A percentile compares a stretch with the other conserved stretches of the same genome.
Evolutionary conservation across 495 filamentous ascomycete genomes (phyloP).

Genomic region (Hypoxylon fragiforme): DNA sequence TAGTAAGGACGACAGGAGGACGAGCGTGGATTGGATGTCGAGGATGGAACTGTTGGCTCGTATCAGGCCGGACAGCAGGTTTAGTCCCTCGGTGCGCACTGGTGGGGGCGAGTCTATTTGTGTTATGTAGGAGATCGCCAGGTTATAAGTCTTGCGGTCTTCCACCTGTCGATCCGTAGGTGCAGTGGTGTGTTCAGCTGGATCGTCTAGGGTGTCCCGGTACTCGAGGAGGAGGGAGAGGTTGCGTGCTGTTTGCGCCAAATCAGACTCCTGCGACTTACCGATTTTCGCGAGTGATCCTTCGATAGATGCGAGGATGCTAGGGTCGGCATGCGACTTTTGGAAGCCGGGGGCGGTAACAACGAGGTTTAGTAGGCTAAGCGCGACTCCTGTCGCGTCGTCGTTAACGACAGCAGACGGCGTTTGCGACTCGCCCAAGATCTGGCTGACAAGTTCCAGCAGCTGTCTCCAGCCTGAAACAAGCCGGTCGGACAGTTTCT

Average conservation of each 20-base stretch:
- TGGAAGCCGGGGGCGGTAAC: constrained; percentile 65
- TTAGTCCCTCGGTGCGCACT: constrained; percentile 76
- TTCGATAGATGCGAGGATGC: constrained; percentile 56
- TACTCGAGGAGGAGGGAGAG: constrained; percentile 61
- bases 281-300: constrained; percentile 51
- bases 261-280: constrained; percentile 32
- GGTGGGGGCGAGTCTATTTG: constrained; percentile 68
- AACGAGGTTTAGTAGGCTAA: constrained; percentile 70
- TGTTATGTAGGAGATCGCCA: constrained; percentile 73
- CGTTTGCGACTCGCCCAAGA: constrained; percentile 60
- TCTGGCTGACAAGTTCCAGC: constrained; percentile 63
- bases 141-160: constrained; percentile 70
- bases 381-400: constrained; percentile 60
- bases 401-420: constrained; percentile 38
- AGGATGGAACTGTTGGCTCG: constrained; percentile 63
- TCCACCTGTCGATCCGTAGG: constrained; percentile 55
- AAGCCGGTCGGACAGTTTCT: constrained; percentile 58
- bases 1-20: constrained; percentile 67
- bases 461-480: constrained; percentile 37
- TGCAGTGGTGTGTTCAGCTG: constrained; percentile 35
- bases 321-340: constrained; percentile 49
- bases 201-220: constrained; percentile 52
- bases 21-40: constrained; percentile 68
- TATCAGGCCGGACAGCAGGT: constrained; percentile 68
- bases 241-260: constrained; percentile 58